Evolutionary conservation across 345 rosid genomes (phyloP), one percentile per base, ranked within the genome.

Genomic region (Camelina neglecta): DNA sequence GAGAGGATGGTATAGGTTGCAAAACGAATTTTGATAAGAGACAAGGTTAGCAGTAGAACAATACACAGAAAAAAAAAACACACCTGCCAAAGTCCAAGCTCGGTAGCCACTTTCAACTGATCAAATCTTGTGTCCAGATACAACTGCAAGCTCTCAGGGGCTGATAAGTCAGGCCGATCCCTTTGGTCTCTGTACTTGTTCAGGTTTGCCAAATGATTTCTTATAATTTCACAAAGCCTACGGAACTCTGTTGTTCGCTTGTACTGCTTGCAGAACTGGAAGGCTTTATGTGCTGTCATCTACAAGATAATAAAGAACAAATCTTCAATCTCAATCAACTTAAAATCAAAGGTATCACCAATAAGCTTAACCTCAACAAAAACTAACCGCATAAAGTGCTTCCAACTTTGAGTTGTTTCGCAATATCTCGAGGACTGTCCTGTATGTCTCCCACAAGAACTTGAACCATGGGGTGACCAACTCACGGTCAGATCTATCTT

Each of bases 401-500:
- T 96, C 99, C 83, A 96, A 65, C 91, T 96, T 96, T 12, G 99
- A 96, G 81, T 93, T 96, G 83, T 96, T 96, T 38, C 98, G 81
- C 74, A 96, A 73, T 23, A 96, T 93, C 76, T 96, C 99, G 72
- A 96, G 99, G 41, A 96, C 99, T 1, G 99, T 91, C 76, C 99
- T 88, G 79, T 93, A 96, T 2, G 99, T 93, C 90, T 96, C 99
- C 99, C 99, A 96, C 81, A 96, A 72, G 81, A 96, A 96, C 88
- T 96, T 96, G 83, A 96, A 96, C 98, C 99, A 96, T 3, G 99
- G 99, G 10, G 98, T 96, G 72, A 96, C 99, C 50, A 96, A 86
- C 65, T 96, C 98, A 8, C 96, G 89, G 79, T 93, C 99, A 69
- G 98, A 96, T 85, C 99, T 91, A 58, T 93, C 99, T 80, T 96